These are phyloP conservation scores for Choiromyces venosus DNA, from an alignment of 495 filamentous ascomycete species.

Conservation along the genomic window DNA sequence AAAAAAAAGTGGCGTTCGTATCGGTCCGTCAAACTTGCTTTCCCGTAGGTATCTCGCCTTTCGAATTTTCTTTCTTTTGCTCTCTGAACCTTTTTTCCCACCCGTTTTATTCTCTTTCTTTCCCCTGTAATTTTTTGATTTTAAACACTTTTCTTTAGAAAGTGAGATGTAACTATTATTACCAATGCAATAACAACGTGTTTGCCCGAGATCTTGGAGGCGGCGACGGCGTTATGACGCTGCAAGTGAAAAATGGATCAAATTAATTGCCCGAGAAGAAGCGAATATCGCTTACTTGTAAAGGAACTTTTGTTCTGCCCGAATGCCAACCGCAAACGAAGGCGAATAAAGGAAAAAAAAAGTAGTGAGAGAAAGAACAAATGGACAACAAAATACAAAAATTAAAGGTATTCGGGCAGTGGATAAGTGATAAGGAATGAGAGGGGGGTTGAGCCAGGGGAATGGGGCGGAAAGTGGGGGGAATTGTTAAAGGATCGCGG, in stretches of 20 bases:
- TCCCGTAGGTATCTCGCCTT: slow-evolving; percentile 2
- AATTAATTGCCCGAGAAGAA: neutral
- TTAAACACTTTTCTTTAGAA: neutral
- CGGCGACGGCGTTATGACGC: slow-evolving; percentile 3
- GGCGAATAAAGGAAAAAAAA: neutral
- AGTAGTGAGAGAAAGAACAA: neutral
- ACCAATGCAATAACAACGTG: slow-evolving; percentile 4
- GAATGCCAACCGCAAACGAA: neutral
- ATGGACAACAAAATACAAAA: neutral
- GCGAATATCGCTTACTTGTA: neutral
- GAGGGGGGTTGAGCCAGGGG: slow-evolving; percentile 11
- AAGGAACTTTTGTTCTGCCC: neutral
- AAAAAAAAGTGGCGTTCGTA: slow-evolving; percentile 25
- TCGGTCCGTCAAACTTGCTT: slow-evolving; percentile 24
- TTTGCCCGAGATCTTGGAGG: neutral
- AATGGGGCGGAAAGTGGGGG: slow-evolving; percentile 5
- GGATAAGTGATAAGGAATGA: slow-evolving; percentile 18
- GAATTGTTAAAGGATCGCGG: slow-evolving; percentile 8
- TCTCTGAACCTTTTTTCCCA: slow-evolving; percentile 3
- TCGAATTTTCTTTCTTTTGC: neutral
- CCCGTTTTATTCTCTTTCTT: slow-evolving; percentile 1
- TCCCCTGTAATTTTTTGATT: neutral
- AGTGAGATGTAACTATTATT: slow-evolving; percentile 1
- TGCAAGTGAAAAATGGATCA: slow-evolving; percentile 1
- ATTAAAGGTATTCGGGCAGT: slow-evolving; percentile 1